Base-by-base conservation (phyloP, 129 eudicot genomes). In the Escallonia herrerae region DNA sequence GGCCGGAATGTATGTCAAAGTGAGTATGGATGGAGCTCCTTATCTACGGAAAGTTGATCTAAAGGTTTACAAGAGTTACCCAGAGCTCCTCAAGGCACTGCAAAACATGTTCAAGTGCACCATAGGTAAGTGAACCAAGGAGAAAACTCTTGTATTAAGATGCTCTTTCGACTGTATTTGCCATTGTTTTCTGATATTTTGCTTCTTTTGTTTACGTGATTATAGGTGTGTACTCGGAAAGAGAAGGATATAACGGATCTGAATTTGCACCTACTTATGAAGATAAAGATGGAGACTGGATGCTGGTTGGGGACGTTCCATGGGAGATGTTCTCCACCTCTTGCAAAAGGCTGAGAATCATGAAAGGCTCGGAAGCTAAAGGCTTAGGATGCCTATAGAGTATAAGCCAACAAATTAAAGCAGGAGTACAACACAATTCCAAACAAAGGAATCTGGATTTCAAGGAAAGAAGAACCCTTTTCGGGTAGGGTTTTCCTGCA, bases 11-110 rank as follows among this genome's bases (percentile, higher is more conserved):
- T 86, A 70, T 56, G 86, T 90, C 42, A 90, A 90, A 77, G 97
- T 90, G 60, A 90, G 97, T 83, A 83, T 90, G 95, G 97, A 90
- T 77, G 97, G 97, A 77, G 96, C 90, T 57, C 90, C 96, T 45
- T 89, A 85, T 42, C 57, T 89, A 39, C 85, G 96, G 74, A 89
- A 90, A 72, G 84, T 90, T 46, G 97, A 90, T 76, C 77, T 90
- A 43, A 83, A 73, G 41, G 55, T 79, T 48, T 90, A 86, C 83
- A 81, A 75, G 55, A 74, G 89, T 63, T 90, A 90, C 76, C 73
- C 56, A 9, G 89, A 90, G 63, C 77, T 90, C 1, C 80, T 84
- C 74, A 72, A 74, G 77, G 95, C 83, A 33, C 74, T 90, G 63
- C 75, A 81, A 62, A 72, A 22, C 22, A 83, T 90, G 95, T 90